These are phyloP conservation scores for Cadophora malorum DNA, from an alignment of 2,329 filamentous ascomycete species.

Conservation along the genomic window DNA sequence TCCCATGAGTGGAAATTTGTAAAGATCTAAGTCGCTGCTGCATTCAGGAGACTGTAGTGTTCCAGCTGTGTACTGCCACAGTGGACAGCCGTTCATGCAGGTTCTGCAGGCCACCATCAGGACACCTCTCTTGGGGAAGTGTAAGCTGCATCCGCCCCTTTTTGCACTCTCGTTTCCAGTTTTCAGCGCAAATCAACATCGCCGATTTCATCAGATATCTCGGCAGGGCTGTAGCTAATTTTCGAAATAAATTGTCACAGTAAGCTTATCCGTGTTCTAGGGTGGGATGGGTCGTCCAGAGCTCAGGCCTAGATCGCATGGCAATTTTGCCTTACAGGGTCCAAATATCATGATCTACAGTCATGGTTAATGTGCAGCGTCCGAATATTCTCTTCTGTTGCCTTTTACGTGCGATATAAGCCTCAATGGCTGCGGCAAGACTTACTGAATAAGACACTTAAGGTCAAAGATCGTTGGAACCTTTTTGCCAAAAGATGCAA, in stretches of 20 bases:
- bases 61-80: neutral
- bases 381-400: neutral
- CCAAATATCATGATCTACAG: neutral
- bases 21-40: neutral
- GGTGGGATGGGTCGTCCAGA: neutral
- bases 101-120: neutral
- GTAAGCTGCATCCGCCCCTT: conserved; percentile 9
- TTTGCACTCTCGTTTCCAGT: conserved; percentile 4
- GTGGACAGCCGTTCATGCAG: neutral
- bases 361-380: neutral
- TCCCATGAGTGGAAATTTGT: neutral
- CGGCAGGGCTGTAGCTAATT: conserved; percentile 1
- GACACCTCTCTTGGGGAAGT: conserved; percentile 2
- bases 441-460: neutral
- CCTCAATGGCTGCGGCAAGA: neutral
- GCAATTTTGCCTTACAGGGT: neutral
- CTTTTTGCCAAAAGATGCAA: neutral
- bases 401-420: neutral
- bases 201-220: conserved; percentile 13
- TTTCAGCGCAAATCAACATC: conserved; percentile 1
- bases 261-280: conserved; percentile 8
- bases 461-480: neutral
- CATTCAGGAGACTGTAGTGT: neutral
- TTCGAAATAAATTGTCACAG: conserved; percentile 4
- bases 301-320: conserved; percentile 6